Conservation (phyloP, 805 yeast genomes). For the Tetrapisispora pingtungensis region DNA sequence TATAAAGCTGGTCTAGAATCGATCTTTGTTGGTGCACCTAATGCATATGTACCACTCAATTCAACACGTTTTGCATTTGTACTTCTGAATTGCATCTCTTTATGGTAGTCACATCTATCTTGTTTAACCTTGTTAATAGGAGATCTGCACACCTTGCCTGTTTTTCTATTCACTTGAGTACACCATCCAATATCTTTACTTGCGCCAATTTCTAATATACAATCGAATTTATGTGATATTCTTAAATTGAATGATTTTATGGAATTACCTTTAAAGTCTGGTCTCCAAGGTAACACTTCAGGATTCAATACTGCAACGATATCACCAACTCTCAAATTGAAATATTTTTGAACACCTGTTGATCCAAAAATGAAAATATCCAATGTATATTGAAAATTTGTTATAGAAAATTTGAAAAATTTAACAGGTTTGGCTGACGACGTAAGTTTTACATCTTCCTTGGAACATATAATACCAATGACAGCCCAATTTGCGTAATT, state of each 20-base stretch:
- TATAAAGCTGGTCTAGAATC: slow-evolving; percentile 36
- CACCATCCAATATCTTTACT: slow-evolving; percentile 64
- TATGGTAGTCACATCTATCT: slow-evolving; percentile 63
- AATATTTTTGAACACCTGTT: slow-evolving; percentile 55
- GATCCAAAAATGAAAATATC: slow-evolving; percentile 53
- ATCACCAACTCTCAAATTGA: slow-evolving; percentile 68
- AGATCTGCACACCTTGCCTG: slow-evolving; percentile 44
- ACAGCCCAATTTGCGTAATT: slow-evolving; percentile 67
- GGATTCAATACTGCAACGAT: slow-evolving; percentile 72
- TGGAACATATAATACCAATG: slow-evolving; percentile 55
- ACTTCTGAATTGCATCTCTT: slow-evolving; percentile 44
- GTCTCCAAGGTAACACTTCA: slow-evolving; percentile 35
- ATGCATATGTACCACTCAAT: slow-evolving; percentile 48
- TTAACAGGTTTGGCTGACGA: slow-evolving; percentile 35
- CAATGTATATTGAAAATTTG: slow-evolving; percentile 55
- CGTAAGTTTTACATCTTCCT: slow-evolving; percentile 43
- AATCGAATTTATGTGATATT: slow-evolving; percentile 39
- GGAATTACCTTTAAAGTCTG: slow-evolving; percentile 11
- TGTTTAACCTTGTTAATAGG: slow-evolving; percentile 48
- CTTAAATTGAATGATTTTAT: slow-evolving; percentile 43
- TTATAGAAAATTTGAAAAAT: slow-evolving; percentile 51
- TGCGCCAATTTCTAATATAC: slow-evolving; percentile 64
- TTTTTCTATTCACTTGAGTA: slow-evolving; percentile 35
- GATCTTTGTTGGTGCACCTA: slow-evolving; percentile 45
- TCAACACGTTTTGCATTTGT: slow-evolving; percentile 64